Evolutionary conservation across 148 eudicot species (phyloP).

Genomic region (Drosera capensis): DNA sequence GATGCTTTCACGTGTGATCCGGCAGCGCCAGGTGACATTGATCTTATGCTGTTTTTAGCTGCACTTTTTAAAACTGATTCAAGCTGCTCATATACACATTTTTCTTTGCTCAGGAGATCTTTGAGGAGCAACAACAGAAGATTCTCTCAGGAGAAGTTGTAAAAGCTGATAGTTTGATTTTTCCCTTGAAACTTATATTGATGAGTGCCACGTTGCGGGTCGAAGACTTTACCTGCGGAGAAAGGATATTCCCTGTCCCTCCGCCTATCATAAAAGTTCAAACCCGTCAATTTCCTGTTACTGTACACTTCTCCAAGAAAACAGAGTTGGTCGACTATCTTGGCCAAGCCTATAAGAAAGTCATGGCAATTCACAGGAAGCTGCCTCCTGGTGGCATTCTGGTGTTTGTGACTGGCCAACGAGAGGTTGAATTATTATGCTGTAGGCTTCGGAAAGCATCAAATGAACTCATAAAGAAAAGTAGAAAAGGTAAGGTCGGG

Average conservation of each 20-base stretch:
- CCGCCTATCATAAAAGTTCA: constrained; percentile 63
- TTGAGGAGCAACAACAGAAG: constrained; percentile 39
- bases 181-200: constrained; percentile 62
- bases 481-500: constrained; percentile 9
- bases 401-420: constrained; percentile 85
- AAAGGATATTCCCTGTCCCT: constrained; percentile 39
- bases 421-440: constrained; percentile 79
- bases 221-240: constrained; percentile 64
- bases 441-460: constrained; percentile 63
- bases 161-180: constrained; percentile 20
- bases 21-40: constrained; percentile 44
- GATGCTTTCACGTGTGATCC: constrained; percentile 77
- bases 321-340: constrained; percentile 68
- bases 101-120: constrained; percentile 18
- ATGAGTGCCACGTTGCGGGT: constrained; percentile 94
- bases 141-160: constrained; percentile 33
- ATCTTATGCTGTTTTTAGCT: neutral
- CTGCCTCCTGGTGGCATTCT: constrained; percentile 91
- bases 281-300: constrained; percentile 58
- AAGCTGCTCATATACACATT: constrained; percentile 1
- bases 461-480: constrained; percentile 20
- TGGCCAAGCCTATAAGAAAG: constrained; percentile 81
- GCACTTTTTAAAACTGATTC: neutral
- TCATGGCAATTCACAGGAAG: constrained; percentile 76
- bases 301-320: constrained; percentile 53